Evolutionary conservation across 2,329 filamentous ascomycete genomes (phyloP).

Genomic region (Lachnellula cervina): DNA sequence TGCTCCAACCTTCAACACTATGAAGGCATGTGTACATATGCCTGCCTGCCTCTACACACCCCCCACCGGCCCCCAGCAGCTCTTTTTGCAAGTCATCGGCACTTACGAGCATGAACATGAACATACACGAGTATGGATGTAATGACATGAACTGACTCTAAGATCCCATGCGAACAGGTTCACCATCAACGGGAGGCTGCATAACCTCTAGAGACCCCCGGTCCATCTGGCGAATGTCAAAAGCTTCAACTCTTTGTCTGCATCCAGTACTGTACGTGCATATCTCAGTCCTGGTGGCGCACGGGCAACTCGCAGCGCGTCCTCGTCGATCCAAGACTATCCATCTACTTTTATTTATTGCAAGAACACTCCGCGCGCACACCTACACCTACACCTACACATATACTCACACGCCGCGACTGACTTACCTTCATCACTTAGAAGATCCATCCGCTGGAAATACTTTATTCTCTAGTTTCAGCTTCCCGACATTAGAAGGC

Average conservation of each 20-base stretch:
- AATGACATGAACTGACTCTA: conserved; percentile 25
- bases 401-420: no score
- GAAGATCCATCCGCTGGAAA: background rate
- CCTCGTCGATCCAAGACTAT: conserved; percentile 7
- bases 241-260: conserved; percentile 28
- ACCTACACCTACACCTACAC: conserved; percentile 12
- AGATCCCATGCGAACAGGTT: conserved; percentile 28
- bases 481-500: conserved; percentile 23
- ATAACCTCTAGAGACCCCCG: conserved; percentile 27
- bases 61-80: conserved; percentile 3
- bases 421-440: no score
- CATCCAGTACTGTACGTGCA: conserved; percentile 25
- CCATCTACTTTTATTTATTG: background rate
- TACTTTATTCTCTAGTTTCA: conserved; percentile 28
- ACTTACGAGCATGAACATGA: conserved; percentile 24
- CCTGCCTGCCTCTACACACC: conserved; percentile 6
- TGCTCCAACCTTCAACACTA: conserved; percentile 8
- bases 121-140: conserved; percentile 14
- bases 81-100: conserved; percentile 20
- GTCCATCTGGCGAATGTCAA: conserved; percentile 23
- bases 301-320: background rate
- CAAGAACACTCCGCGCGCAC: background rate
- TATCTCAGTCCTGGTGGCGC: conserved; percentile 12
- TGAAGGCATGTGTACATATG: conserved; percentile 18
- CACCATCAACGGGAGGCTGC: conserved; percentile 29